Evolutionary conservation across 257 asterid species (phyloP).

Genomic region (Nicotiana paniculata): DNA sequence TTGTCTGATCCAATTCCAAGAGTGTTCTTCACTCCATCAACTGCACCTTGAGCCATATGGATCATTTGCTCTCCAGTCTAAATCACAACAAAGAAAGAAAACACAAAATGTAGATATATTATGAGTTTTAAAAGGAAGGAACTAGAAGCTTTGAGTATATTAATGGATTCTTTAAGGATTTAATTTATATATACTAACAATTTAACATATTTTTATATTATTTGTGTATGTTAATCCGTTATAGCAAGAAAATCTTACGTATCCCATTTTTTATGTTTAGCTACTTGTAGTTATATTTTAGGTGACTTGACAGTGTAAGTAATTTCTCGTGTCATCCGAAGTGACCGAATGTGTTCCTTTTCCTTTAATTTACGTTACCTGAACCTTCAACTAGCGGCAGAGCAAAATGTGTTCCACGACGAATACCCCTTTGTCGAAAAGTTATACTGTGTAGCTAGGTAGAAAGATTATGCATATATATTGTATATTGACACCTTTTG

Average conservation of each 20-base stretch:
- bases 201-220: background rate
- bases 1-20: slow-evolving; percentile 53
- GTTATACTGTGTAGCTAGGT: too few species aligned
- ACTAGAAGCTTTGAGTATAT: background rate
- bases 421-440: too few species aligned
- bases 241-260: background rate
- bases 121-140: background rate
- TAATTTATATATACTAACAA: background rate
- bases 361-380: background rate
- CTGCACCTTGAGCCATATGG: slow-evolving; percentile 54
- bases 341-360: background rate
- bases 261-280: too few species aligned
- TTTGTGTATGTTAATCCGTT: background rate
- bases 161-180: background rate
- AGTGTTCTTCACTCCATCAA: slow-evolving; percentile 64
- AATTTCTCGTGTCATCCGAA: background rate
- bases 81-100: background rate
- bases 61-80: slow-evolving; percentile 52
- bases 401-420: too few species aligned
- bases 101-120: background rate
- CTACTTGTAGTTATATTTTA: too few species aligned
- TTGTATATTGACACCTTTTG: too few species aligned
- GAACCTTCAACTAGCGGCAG: background rate
- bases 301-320: too few species aligned
- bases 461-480: too few species aligned